Evolutionary conservation across 306 rosid genomes (phyloP).

Genomic region (Inga leiocalycina): DNA sequence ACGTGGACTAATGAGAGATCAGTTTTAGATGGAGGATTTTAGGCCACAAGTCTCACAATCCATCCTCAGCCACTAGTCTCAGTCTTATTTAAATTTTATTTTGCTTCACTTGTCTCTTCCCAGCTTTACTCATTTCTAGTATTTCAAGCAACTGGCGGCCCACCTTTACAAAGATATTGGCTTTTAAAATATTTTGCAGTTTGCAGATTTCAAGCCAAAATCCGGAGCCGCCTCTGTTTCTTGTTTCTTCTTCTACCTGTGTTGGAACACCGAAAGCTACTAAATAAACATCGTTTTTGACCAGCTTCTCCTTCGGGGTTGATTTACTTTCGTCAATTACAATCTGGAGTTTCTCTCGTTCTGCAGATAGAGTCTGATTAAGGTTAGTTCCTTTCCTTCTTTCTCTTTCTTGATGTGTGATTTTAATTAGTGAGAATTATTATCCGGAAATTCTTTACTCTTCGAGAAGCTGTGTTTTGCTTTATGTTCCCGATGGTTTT

Average conservation of each 20-base stretch:
- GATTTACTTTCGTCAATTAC: conserved; percentile 25
- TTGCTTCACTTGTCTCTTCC: not conserved
- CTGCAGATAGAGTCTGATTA: not conserved
- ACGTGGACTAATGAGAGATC: conserved; percentile 39
- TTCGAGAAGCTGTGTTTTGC: not conserved
- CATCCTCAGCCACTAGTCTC: conserved; percentile 61
- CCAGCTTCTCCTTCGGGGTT: conserved; percentile 33
- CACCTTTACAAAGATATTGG: not conserved
- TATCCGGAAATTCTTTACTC: not conserved
- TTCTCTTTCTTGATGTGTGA: not conserved
- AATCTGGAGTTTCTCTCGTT: conserved; percentile 10
- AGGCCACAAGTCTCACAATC: conserved; percentile 51
- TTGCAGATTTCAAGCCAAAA: conserved; percentile 25
- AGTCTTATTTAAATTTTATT: not conserved
- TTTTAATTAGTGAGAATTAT: not conserved
- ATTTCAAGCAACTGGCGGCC: conserved; percentile 22
- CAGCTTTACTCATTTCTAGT: not conserved
- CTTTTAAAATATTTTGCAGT: not conserved
- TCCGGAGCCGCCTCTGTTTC: conserved; percentile 39
- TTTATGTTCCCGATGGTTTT: not conserved
- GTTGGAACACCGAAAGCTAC: not conserved
- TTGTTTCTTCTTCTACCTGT: conserved; percentile 20
- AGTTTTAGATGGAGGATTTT: conserved; percentile 59
- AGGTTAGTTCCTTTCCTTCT: conserved; percentile 39
- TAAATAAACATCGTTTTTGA: not conserved